Conservation (phyloP, 2,329 filamentous ascomycete genomes). For the Colletotrichum sp. region DNA sequence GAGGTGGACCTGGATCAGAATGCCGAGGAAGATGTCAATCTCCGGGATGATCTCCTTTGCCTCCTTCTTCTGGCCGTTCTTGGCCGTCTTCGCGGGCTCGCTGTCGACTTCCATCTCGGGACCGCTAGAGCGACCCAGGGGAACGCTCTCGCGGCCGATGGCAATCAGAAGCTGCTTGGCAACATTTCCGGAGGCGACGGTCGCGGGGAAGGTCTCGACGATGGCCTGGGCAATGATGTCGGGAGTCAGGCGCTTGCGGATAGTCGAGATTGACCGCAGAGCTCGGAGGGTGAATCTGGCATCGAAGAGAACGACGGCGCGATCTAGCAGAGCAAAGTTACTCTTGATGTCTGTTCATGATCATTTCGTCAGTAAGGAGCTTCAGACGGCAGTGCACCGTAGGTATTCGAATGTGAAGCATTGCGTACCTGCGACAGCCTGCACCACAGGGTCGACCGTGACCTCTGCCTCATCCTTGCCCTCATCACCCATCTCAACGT, state of each 20-base stretch:
- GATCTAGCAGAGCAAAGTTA: slow-evolving; percentile 91
- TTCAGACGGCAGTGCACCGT: neutral
- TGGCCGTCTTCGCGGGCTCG: slow-evolving; percentile 56
- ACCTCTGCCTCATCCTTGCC: slow-evolving; percentile 55
- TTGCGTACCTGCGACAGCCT: slow-evolving; percentile 63
- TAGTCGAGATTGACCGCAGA: slow-evolving; percentile 91
- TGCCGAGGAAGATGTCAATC: slow-evolving; percentile 86
- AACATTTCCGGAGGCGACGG: slow-evolving; percentile 63
- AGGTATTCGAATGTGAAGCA: neutral
- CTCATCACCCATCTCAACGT: slow-evolving; percentile 73
- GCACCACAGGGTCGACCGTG: slow-evolving; percentile 65
- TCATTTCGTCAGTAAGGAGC: slow-evolving; percentile 24
- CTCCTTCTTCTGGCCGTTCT: slow-evolving; percentile 68
- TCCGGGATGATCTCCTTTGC: slow-evolving; percentile 83
- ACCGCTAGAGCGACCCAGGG: slow-evolving; percentile 61
- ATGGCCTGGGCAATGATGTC: slow-evolving; percentile 84
- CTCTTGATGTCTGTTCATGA: slow-evolving; percentile 80
- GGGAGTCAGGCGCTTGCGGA: slow-evolving; percentile 87
- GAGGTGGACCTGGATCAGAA: slow-evolving; percentile 85
- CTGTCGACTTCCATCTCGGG: slow-evolving; percentile 77
- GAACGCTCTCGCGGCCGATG: slow-evolving; percentile 70
- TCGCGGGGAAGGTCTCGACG: slow-evolving; percentile 76
- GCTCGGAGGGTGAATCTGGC: slow-evolving; percentile 93
- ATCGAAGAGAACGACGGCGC: slow-evolving; percentile 92
- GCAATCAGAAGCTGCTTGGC: slow-evolving; percentile 74